Percentiles rank a stretch among this genome's conserved stretches.
Evolutionary conservation across 805 yeast genomes (phyloP).

Genomic region (Kodamaea leandrae): DNA sequence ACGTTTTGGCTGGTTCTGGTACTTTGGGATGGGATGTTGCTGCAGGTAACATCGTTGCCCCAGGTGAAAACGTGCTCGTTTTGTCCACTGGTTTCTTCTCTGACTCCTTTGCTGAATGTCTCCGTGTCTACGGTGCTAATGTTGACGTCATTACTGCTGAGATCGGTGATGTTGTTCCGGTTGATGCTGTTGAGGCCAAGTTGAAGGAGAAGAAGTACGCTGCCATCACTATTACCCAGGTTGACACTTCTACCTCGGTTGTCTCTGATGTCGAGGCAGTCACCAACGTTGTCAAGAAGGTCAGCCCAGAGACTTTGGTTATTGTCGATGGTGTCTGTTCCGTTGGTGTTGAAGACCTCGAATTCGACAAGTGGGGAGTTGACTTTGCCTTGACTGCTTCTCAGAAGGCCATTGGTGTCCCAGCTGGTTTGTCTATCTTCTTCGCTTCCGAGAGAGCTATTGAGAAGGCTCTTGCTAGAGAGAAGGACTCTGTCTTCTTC

Average conservation of each 20-base stretch:
- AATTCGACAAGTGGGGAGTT: slow-evolving; percentile 85
- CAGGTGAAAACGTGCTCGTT: slow-evolving; percentile 72
- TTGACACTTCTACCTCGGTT: slow-evolving; percentile 96
- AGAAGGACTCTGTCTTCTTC: slow-evolving; percentile 54
- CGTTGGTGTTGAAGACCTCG: slow-evolving; percentile 80
- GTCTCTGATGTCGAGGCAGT: slow-evolving; percentile 66
- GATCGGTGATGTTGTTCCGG: slow-evolving; percentile 68
- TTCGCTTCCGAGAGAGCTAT: slow-evolving; percentile 76
- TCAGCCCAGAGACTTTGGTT: slow-evolving; percentile 77
- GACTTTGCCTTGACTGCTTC: slow-evolving; percentile 90
- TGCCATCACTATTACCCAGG: slow-evolving; percentile 85
- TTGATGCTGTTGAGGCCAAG: slow-evolving; percentile 52
- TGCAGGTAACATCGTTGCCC: slow-evolving; percentile 66
- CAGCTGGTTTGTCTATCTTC: slow-evolving; percentile 84
- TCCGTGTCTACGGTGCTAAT: slow-evolving; percentile 68
- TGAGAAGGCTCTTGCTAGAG: slow-evolving; percentile 49
- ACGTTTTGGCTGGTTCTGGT: slow-evolving; percentile 86
- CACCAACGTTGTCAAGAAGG: slow-evolving; percentile 55
- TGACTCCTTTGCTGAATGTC: slow-evolving; percentile 75
- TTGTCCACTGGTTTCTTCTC: slow-evolving; percentile 90
- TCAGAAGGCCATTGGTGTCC: slow-evolving; percentile 93
- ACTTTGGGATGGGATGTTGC: slow-evolving; percentile 94
- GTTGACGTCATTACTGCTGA: slow-evolving; percentile 73
- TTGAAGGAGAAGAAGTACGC: slow-evolving; percentile 54
- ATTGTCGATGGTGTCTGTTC: slow-evolving; percentile 96